phyloP scores from a whole-genome alignment of 225 moss, liverwort and hornwort genomes.

The Pseudoscleropodium purum region DNA sequence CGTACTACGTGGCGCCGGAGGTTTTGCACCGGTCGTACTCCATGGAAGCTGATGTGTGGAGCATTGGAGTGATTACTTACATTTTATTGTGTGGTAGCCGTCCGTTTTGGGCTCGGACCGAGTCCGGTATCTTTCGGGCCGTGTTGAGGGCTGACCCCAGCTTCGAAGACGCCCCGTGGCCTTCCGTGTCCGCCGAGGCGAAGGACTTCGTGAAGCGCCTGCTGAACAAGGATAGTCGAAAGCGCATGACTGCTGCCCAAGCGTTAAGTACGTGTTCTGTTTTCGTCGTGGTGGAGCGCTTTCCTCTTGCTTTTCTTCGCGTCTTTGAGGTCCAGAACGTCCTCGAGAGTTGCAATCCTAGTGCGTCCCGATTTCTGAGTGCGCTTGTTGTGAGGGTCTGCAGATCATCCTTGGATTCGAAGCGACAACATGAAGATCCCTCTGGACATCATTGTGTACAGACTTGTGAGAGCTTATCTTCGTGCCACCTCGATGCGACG shows the following conservation, averaged over 20 bases:
- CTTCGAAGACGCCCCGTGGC: constrained; percentile 96
- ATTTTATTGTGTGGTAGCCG: constrained; percentile 92
- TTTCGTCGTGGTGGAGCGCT: neutral
- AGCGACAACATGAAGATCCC: constrained; percentile 75
- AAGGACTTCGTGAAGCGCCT: constrained; percentile 94
- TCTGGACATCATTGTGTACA: constrained; percentile 97
- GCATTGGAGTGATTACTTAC: constrained; percentile 94
- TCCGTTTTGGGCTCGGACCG: constrained; percentile 91
- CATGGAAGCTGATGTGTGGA: constrained; percentile 99
- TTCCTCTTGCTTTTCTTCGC: neutral
- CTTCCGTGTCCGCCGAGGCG: constrained; percentile 79
- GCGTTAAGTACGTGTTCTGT: constrained; percentile 62
- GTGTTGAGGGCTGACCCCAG: constrained; percentile 87
- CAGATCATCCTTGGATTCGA: constrained; percentile 98
- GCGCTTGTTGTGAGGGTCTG: neutral
- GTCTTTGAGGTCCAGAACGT: neutral
- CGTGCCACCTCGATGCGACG: constrained; percentile 91
- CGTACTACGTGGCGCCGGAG: constrained; percentile 93
- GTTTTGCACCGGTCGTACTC: constrained; percentile 90
- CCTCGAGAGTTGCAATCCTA: too few species aligned
- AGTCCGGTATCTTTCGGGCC: constrained; percentile 90
- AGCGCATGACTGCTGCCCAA: constrained; percentile 98
- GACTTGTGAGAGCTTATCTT: constrained; percentile 93
- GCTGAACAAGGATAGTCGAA: constrained; percentile 81
- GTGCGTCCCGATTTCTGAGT: neutral